Base-by-base conservation (phyloP, 495 filamentous ascomycete species). In the Trichocladium uniseriatum region DNA sequence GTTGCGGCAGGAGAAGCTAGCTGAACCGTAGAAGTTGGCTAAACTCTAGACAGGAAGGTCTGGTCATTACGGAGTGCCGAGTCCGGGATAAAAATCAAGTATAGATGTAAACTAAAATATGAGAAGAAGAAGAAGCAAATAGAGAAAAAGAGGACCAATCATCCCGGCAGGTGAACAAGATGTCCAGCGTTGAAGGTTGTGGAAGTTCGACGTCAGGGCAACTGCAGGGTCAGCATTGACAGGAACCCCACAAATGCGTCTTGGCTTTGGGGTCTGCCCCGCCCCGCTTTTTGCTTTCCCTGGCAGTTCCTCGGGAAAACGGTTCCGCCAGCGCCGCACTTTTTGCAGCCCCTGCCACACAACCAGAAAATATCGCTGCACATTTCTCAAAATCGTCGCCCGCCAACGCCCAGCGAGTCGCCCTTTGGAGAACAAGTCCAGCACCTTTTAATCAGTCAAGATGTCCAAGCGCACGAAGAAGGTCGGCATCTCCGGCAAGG, bases 391-490 rank as follows among this genome's bases (percentile, higher is more conserved):
- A 62, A 60, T 52, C 54, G 56, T 43, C 58, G 52, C 49, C 57
- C 53, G 42, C 57, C 53, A 51, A 58, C 44, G 41, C 40, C 49
- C 44, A 53, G 38, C 53, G 53, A 54, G 28, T 47, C 40, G 41
- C 41, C 48, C 32, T 51, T 49, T 51, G 51, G 52, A 61, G 53
- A 54, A 54, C 45, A 49, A 43, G 41, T 39, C 28, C 41, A 47
- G 32, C 53, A 62, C 47, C 53, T 43, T 39, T 35, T 44, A 62
- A 57, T 56, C 66, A 69, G 70, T 68, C 79, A 88, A 82, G 70
- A 95, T 95, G 89, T 91, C 89, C 65, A 94, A 94, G 78, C 81
- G 89, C 76, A 95, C 89, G 47, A 94, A 94, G 85, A 95, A 95
- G 86, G 90, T 95, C 86, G 88, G 89, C 64, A 76, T 80, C 58